Evolutionary conservation across 805 yeast species (phyloP), one percentile per base, ranked within the genome.

Genomic region (Yamadazyma scolyti): DNA sequence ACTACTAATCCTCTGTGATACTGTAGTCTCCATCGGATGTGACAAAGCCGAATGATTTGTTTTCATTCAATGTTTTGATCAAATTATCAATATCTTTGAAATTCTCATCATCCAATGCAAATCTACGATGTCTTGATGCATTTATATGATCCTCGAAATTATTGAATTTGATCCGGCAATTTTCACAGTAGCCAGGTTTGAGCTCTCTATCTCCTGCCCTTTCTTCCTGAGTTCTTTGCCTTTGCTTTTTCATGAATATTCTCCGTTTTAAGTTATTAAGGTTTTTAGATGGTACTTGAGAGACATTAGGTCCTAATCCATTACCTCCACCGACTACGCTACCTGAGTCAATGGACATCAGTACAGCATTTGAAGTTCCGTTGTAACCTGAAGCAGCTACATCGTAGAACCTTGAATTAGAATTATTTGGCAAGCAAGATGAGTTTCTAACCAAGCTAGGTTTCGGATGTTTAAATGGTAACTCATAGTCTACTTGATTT

Each of bases 141-240:
- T 50, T 47, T 23, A 86, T 73, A 53, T 90, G 98, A 35, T 76
- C 84, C 16, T 78, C 84, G 48, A 88, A 79, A 43, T 77, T 75
- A 30, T 83, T 89, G 52, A 83, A 90, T 51, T 80, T 80, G 37
- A 82, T 82, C 15, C 90, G 68, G 58, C 98, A 90, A 51, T 90
- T 90, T 53, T 90, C 98, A 60, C 98, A 90, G 56, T 85, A 89
- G 0, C 97, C 97, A 1, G 90, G 73, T 30, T 58, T 58, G 25
- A 51, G 34, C 22, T 62, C 68, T 30, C 54, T 55, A 13, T 23
- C 25, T 16, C 12, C 17, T 7, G 34, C 25, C 13, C 36, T 33
- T 21, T 53, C 56, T 7, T 44, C 45, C 6, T 37, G 46, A 3
- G 44, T 28, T 13, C 25, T 29, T 39, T 50, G 55, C 33, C 51